These are phyloP conservation scores for Pachyrhizus erosus DNA, from an alignment of 306 rosid genomes.

Conservation along the genomic window DNA sequence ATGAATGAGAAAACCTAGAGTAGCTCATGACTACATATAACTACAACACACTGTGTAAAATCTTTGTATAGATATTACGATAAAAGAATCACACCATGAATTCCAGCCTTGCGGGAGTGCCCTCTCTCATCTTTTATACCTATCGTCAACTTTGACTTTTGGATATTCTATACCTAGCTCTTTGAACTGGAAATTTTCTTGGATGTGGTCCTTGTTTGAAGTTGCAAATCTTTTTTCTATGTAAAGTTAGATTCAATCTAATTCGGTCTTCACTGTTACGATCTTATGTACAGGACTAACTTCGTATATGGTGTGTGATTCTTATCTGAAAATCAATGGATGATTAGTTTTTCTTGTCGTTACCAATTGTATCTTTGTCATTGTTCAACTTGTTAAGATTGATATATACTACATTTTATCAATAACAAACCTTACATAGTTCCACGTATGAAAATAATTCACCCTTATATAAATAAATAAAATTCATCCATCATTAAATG, in stretches of 20 bases:
- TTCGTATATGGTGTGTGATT: not conserved
- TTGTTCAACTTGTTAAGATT: not conserved
- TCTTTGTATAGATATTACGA: slow-evolving; percentile 6
- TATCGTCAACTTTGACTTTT: slow-evolving; percentile 17
- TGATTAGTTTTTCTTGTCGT: not conserved
- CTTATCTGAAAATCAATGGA: not conserved
- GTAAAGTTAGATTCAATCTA: not conserved
- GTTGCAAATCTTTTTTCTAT: not conserved
- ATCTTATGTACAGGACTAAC: not conserved
- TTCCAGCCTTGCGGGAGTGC: not conserved
- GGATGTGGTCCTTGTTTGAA: slow-evolving; percentile 11
- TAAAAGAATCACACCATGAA: not conserved
- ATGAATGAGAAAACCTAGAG: slow-evolving; percentile 16
- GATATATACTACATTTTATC: not conserved
- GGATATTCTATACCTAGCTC: slow-evolving; percentile 28
- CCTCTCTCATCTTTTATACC: not conserved
- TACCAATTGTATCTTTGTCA: not conserved
- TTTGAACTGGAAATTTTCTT: not conserved
- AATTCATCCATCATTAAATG: no score
- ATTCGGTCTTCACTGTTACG: not conserved
- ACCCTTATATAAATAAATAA: no score
- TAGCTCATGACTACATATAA: slow-evolving; percentile 14
- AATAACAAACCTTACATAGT: not conserved
- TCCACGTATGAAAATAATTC: no score
- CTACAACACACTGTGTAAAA: slow-evolving; percentile 4